Evolutionary conservation across 176 grass and related monocot genomes (phyloP).

Genomic region (Elymus sibiricus): DNA sequence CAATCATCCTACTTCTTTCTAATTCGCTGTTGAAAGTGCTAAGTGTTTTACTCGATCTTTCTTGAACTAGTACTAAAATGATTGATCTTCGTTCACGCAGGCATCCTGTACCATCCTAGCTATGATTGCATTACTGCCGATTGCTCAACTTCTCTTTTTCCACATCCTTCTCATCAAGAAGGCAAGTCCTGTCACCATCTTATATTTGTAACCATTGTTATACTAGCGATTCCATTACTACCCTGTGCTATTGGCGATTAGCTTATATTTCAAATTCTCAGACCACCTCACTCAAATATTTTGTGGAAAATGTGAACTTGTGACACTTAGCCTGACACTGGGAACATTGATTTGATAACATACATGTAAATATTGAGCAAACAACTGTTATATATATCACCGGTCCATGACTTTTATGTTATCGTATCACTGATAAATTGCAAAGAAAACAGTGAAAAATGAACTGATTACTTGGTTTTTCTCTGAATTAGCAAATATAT

Average conservation of each 20-base stretch:
- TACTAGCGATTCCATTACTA: background rate
- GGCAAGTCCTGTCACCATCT: constrained; percentile 41
- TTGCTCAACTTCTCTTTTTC: constrained; percentile 97
- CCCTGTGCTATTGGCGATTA: background rate
- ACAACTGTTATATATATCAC: background rate
- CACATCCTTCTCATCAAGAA: constrained; percentile 98
- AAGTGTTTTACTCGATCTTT: constrained; percentile 19
- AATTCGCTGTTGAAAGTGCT: background rate
- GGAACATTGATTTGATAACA: background rate
- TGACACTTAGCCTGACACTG: background rate
- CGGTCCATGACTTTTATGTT: background rate
- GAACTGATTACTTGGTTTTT: background rate
- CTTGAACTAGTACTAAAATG: constrained; percentile 11
- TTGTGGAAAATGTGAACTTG: background rate
- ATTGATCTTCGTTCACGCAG: constrained; percentile 26
- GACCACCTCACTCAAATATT: background rate
- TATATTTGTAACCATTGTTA: background rate
- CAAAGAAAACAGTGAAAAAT: background rate
- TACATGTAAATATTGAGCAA: constrained; percentile 1
- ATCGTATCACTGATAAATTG: background rate
- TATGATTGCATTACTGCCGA: constrained; percentile 79
- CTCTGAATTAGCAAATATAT: background rate
- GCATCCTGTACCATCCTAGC: constrained; percentile 88
- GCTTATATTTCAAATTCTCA: background rate
- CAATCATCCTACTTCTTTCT: constrained; percentile 20